Evolutionary conservation across 768 basidiomycete species (phyloP), one percentile per base, ranked within the genome.

Genomic region (Boletus coccyginus): DNA sequence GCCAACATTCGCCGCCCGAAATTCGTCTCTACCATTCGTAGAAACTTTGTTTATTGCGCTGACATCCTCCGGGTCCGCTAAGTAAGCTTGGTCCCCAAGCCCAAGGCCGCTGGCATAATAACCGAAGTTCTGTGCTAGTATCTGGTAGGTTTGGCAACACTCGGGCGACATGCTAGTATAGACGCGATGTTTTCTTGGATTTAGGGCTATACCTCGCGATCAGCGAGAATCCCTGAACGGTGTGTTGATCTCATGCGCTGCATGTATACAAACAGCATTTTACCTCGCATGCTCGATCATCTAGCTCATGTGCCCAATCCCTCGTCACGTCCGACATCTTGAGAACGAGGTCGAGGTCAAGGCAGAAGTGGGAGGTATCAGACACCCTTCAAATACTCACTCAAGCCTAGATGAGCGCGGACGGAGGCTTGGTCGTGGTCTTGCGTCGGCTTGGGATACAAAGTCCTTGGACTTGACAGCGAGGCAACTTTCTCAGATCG

Each of bases 261-360:
- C 16, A 48, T 27, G 7, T 40, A 29, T 24, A 5, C 29, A 19
- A 29, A 12, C 56, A 68, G 72, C 73, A 1, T 35, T 64, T 21
- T 64, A 65, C 49, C 61, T 75, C 10, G 66, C 62, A 5, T 54
- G 68, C 40, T 56, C 62, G 7, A 54, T 63, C 7, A 32, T 73
- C 31, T 74, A 66, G 67, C 50, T 66, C 9, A 36, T 52, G 59
- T 7, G 70, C 69, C 0, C 72, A 63, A 55, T 71, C 76, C 7
- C 74, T 82, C 24, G 76, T 79, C 1, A 73, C 69, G 11, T 79
- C 82, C 40, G 63, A 79, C 33, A 73, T 82, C 21, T 66, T 1
- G 74, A 74, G 52, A 70, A 77, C 19, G 78, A 77, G 1, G 62
- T 71, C 1, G 75, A 75, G 19, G 66, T 81, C 29, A 72, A 75